These are phyloP conservation scores for Chytriomyces hyalinus DNA, from an alignment of 192 early-diverging fungal genomes.

Conservation along the genomic window DNA sequence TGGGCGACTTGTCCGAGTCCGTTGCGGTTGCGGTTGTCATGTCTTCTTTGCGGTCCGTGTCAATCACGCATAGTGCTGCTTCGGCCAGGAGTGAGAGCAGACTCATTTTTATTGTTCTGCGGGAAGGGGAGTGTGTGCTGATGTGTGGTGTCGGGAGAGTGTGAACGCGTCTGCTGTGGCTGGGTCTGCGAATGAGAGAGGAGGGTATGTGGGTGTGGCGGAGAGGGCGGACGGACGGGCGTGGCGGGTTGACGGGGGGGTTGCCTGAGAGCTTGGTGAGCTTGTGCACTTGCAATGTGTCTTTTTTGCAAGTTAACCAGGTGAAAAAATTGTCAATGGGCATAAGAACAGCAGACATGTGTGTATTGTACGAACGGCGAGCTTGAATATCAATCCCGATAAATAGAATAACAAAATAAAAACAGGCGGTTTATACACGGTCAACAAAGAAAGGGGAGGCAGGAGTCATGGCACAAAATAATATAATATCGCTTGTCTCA, in stretches of 20 bases:
- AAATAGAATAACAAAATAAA: neutral
- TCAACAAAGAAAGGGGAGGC: neutral
- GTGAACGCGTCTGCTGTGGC: neutral
- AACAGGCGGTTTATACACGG: neutral
- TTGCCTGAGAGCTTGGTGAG: too few relatives aligned
- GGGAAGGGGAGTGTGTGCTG: neutral
- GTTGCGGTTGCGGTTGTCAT: too few relatives aligned
- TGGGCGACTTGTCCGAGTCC: too few relatives aligned
- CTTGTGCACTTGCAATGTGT: neutral
- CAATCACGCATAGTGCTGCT: neutral
- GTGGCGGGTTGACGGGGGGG: neutral
- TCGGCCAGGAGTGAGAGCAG: neutral
- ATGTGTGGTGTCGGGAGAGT: neutral
- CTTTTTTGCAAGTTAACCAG: neutral
- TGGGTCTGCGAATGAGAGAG: neutral
- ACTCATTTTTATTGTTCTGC: too few relatives aligned
- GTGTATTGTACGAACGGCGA: neutral
- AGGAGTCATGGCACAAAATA: neutral
- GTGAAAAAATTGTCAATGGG: neutral
- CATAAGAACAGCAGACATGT: neutral
- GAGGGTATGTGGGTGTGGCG: neutral
- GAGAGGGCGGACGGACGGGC: neutral
- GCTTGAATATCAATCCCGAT: neutral
- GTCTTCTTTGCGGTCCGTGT: too few relatives aligned
- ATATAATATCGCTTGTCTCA: too few relatives aligned